Evolutionary conservation across 2,329 filamentous ascomycete species (phyloP), one percentile per base, ranked within the genome.

Genomic region (Tolypocladium guangdongense): DNA sequence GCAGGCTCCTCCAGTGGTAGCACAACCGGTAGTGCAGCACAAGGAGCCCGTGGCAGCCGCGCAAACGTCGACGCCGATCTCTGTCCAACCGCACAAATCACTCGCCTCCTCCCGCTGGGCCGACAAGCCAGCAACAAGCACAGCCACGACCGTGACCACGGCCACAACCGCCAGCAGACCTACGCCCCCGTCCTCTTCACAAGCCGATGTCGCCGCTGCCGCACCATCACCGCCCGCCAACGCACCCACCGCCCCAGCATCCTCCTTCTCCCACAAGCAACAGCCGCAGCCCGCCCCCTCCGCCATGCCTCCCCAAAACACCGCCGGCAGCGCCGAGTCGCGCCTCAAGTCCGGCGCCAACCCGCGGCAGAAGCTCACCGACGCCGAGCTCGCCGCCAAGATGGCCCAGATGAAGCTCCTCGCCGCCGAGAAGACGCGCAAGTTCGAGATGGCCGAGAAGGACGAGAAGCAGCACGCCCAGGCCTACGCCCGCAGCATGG

Each of bases 331-430:
- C 24, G 65, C 67, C 7, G 67, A 72, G 46, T 62, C 69, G 10
- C 78, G 80, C 11, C 63, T 78, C 11, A 68, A 71, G 52, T 82
- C 78, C 2, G 80, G 80, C 55, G 76, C 74, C 14, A 82, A 82
- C 67, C 80, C 80, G 27, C 78, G 80, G 12, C 76, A 76, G 27
- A 83, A 83, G 66, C 74, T 82, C 32, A 83, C 80, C 0, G 80
- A 84, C 0, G 67, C 70, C 1, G 78, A 85, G 65, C 74, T 84
- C 4, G 71, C 78, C 0, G 75, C 71, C 55, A 82, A 82, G 63
- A 81, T 84, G 76, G 78, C 78, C 59, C 70, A 78, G 63, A 83
- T 82, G 77, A 80, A 80, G 54, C 72, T 84, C 10, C 64, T 81
- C 0, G 73, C 75, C 0, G 78, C 76, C 0, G 81, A 84, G 63